Evolutionary conservation across 164 flowering plant species (phyloP), one percentile per base, ranked within the genome.

Genomic region (Litsea cubeba): DNA sequence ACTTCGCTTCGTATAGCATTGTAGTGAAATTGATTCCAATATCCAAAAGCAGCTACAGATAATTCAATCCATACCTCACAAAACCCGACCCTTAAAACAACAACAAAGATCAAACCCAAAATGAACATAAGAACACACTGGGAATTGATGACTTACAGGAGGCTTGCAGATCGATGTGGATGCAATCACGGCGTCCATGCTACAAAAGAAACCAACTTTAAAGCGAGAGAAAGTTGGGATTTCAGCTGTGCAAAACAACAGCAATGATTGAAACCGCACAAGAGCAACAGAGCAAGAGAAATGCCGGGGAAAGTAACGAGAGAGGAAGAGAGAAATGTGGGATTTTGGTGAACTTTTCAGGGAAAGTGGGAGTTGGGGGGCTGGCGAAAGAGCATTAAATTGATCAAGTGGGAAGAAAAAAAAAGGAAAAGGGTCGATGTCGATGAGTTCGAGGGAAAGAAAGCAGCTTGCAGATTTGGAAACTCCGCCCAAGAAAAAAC

Each of bases 151-250:
- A 74, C 76, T 74, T 76, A 85, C 85, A 22, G 88, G 85, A 30
- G 86, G 77, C 5, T 87, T 71, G 74, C 73, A 62, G 62, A 79
- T 75, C 26, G 89, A 80, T 78, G 82, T 87, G 84, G 83, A 85
- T 20, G 78, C 65, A 50, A 85, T 77, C 81, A 84, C 76, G 72
- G 89, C 79, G 18, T 87, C 90, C 91, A 87, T 85, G 68, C 54
- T 72, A 12, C 7, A 71, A 50, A 15, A 24, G 40, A 62, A 50
- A 30, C 23, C 63, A 57, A 25, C 8, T 58, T 35, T 23, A 57
- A 22, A 2, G 1, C 4, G 12, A 40, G 40, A 40, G 40, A 26
- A 60, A 46, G 18, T 20, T 15, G 2, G 32, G 32, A 30, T 30
- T 30, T 4, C 32, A 30, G 32, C 32, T 30, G 32, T 30, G 32